A percentile compares a stretch with the other conserved stretches of the same genome.
Evolutionary conservation across 441 rosid genomes (phyloP).

Genomic region (Gossypium aridum): DNA sequence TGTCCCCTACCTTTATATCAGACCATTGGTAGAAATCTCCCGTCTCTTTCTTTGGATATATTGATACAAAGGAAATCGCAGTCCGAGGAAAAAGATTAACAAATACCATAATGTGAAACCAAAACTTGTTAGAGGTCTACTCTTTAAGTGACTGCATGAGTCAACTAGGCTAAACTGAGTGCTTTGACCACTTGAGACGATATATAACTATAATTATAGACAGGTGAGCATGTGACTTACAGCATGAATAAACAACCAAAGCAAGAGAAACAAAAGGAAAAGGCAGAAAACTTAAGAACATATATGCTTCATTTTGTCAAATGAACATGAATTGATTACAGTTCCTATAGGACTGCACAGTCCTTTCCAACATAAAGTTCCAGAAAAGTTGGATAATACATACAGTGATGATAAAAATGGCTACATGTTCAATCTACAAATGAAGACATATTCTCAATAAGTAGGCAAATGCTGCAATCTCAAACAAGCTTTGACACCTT

Average conservation of each 20-base stretch:
- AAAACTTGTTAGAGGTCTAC: too few species aligned
- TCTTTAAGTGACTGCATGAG: too few species aligned
- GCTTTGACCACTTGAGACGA: too few species aligned
- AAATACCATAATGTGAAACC: too few species aligned
- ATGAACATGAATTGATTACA: background rate
- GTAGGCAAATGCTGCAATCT: background rate
- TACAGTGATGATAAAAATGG: background rate
- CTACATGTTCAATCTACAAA: background rate
- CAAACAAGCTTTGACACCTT: conserved; percentile 8
- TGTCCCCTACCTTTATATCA: too few species aligned
- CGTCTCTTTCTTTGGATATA: too few species aligned
- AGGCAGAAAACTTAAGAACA: background rate
- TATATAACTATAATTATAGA: too few species aligned
- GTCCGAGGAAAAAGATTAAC: too few species aligned
- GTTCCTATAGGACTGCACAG: background rate
- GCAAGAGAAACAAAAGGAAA: background rate
- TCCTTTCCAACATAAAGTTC: background rate
- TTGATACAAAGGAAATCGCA: too few species aligned
- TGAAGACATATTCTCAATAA: background rate
- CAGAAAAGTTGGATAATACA: background rate
- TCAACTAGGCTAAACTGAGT: too few species aligned
- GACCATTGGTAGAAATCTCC: too few species aligned
- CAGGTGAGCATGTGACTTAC: background rate
- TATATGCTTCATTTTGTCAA: background rate
- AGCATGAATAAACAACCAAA: background rate